Conservation (phyloP, 495 filamentous ascomycete species). For the Xylaria nigripes region DNA sequence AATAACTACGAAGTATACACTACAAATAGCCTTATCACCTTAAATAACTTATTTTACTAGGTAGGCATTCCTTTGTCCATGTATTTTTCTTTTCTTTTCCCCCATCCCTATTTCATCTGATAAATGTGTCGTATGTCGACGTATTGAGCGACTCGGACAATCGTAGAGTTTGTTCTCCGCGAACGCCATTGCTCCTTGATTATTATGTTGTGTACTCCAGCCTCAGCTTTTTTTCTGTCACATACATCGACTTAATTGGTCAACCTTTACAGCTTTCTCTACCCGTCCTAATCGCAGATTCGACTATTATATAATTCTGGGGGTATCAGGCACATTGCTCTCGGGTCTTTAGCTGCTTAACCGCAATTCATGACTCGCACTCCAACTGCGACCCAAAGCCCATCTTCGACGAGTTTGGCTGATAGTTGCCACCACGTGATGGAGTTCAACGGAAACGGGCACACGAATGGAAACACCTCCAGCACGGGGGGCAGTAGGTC, state of each 20-base stretch:
- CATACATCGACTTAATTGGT: neutral
- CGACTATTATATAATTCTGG: neutral
- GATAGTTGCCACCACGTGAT: constrained; percentile 27
- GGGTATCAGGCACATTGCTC: neutral
- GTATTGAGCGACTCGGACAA: neutral
- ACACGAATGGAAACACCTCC: constrained; percentile 14
- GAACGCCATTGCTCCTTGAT: neutral
- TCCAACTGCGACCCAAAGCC: constrained; percentile 13
- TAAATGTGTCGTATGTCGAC: neutral
- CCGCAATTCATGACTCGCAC: constrained; percentile 12
- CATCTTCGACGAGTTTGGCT: constrained; percentile 9
- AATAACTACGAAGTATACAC: too few relatives aligned
- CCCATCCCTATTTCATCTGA: constrained; percentile 3
- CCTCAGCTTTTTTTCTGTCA: neutral
- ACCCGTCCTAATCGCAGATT: neutral
- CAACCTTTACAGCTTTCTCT: neutral
- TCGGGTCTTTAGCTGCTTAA: neutral
- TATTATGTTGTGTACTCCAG: neutral
- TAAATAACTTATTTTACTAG: constrained; percentile 1
- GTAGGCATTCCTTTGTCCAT: neutral
- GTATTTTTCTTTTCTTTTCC: constrained; percentile 12
- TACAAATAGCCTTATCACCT: constrained; percentile 12
- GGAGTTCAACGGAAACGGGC: constrained; percentile 20
- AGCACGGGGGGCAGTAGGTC: constrained; percentile 16
- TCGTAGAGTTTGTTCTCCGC: neutral